A percentile compares a stretch with the other conserved stretches of the same genome.
phyloP scores from a whole-genome alignment of 2,329 filamentous ascomycete species.

The Fusarium pininemorale region DNA sequence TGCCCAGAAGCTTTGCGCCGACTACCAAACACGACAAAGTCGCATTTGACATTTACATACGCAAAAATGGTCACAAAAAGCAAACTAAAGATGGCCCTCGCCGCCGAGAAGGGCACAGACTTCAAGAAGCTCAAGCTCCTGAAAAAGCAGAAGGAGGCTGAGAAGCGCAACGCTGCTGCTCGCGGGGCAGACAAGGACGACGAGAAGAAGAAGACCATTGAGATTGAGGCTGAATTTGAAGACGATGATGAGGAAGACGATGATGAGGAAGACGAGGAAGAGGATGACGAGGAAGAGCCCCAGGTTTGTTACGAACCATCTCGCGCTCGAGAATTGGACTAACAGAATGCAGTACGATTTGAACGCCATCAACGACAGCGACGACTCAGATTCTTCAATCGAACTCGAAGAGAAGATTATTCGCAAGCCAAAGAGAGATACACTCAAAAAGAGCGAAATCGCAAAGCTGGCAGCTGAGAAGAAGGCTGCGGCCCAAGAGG shows the following conservation, averaged over 20 bases:
- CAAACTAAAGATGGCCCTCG: conserved; percentile 64
- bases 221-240: conserved; percentile 50
- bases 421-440: conserved; percentile 60
- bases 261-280: conserved; percentile 48
- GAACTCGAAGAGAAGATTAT: conserved; percentile 79
- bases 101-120: conserved; percentile 64
- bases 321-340: neutral
- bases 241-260: conserved; percentile 51
- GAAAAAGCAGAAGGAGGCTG: conserved; percentile 57
- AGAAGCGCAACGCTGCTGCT: conserved; percentile 49
- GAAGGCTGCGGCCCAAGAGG: conserved; percentile 37
- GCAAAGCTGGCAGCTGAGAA: conserved; percentile 39
- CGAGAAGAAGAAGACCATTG: conserved; percentile 46
- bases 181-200: conserved; percentile 44
- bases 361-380: conserved; percentile 68
- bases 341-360: conserved; percentile 56
- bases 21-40: conserved; percentile 16
- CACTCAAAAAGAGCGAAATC: conserved; percentile 47
- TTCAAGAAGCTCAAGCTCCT: conserved; percentile 61
- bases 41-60: conserved; percentile 12
- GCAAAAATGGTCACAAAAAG: conserved; percentile 54
- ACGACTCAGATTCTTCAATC: conserved; percentile 74
- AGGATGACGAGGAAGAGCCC: conserved; percentile 41
- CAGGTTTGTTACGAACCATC: conserved; percentile 35
- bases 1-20: conserved; percentile 29